These are phyloP conservation scores for Bipolaris bicolor DNA, from an alignment of 2,329 filamentous ascomycete genomes.

Conservation along the genomic window DNA sequence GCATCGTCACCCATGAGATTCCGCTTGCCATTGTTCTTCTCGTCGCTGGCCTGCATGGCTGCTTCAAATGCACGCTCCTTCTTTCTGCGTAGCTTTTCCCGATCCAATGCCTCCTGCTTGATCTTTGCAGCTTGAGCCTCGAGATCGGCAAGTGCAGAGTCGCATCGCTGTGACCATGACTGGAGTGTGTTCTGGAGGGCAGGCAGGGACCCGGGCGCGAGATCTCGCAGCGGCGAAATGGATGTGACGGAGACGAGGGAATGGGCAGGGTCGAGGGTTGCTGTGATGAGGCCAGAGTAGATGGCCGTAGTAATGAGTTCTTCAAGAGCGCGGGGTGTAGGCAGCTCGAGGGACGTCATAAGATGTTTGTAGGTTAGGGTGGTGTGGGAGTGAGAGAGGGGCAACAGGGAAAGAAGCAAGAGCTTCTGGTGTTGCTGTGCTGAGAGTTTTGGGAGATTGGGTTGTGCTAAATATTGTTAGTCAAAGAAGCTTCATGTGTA, in stretches of 20 bases:
- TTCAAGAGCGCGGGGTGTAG: constrained; percentile 74
- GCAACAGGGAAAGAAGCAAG: constrained; percentile 85
- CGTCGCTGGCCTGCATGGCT: constrained; percentile 31
- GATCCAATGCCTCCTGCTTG: constrained; percentile 53
- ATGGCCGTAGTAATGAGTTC: constrained; percentile 84
- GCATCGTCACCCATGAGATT: constrained; percentile 35
- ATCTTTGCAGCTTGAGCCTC: constrained; percentile 76
- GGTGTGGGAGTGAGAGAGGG: constrained; percentile 71
- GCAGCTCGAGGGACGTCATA: constrained; percentile 69
- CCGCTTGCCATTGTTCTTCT: constrained; percentile 37
- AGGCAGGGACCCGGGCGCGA: constrained; percentile 74
- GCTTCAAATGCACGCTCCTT: constrained; percentile 49
- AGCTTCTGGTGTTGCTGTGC: constrained; percentile 81
- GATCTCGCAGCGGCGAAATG: constrained; percentile 84
- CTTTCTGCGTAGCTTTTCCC: constrained; percentile 52
- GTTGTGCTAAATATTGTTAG: constrained; percentile 40
- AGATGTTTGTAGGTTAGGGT: constrained; percentile 75
- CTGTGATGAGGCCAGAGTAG: constrained; percentile 81
- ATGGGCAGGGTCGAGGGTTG: constrained; percentile 80
- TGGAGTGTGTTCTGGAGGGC: constrained; percentile 71
- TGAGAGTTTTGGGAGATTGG: constrained; percentile 72
- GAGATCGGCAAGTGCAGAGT: constrained; percentile 72
- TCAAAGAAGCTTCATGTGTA: background rate
- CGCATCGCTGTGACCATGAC: constrained; percentile 81
- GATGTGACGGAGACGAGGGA: constrained; percentile 77